Base-by-base conservation (phyloP, 1,284 basidiomycete genomes). In the Ceratobasidium sp. region DNA sequence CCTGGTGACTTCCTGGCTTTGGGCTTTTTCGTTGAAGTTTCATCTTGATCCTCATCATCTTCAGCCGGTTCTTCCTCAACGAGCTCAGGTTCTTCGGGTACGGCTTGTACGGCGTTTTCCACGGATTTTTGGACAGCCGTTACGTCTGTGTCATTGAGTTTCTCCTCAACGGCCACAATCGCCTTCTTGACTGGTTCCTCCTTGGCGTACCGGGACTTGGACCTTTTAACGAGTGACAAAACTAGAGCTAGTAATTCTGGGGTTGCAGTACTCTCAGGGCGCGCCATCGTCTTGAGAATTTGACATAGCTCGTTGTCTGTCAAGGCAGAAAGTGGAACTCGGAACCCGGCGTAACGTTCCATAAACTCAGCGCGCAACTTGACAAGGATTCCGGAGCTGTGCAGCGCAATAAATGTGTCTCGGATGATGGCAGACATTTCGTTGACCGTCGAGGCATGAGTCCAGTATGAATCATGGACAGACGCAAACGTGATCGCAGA, bases 401-500 rank as follows among this genome's bases (percentile, higher is more conserved):
- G 97, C 12, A 99, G 88, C 3, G 94, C 92, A 80, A 99, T 95
- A 85, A 99, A 99, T 0, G 95, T 96, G 70, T 97, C 95, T 42
- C 97, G 93, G 82, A 99, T 97, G 82, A 95, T 89, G 67, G 89
- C 89, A 0, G 95, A 95, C 96, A 99, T 98, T 77, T 91, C 87
- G 85, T 98, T 95, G 79, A 99, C 94, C 80, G 90, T 91, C 53
- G 88, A 90, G 0, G 97, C 95, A 84, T 99, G 97, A 7, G 97
- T 99, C 97, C 97, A 99, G 87, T 99, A 99, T 1, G 97, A 98
- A 85, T 99, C 98, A 85, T 99, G 97, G 15, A 99, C 98, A 2
- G 96, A 95, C 0, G 97, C 97, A 84, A 99, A 99, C 0, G 93
- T 93, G 79, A 98, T 84, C 66, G 88, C 89, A 82, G 90, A 89